A percentile compares a stretch with the other conserved stretches of the same genome.
phyloP scores from a whole-genome alignment of 2,329 filamentous ascomycete species.

The Rutstroemia sp. region DNA sequence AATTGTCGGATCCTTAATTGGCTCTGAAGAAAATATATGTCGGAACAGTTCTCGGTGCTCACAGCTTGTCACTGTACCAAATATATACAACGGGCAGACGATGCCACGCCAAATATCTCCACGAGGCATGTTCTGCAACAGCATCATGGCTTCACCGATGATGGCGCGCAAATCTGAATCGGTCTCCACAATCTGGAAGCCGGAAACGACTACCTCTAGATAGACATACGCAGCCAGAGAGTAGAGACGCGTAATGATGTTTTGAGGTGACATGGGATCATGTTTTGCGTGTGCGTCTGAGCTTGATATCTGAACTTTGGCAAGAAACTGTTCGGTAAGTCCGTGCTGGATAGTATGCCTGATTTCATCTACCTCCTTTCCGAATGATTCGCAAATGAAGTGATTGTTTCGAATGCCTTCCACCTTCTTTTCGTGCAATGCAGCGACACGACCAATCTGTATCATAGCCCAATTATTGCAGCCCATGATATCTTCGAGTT shows the following conservation, averaged over 20 bases:
- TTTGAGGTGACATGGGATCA: not conserved
- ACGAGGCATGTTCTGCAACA: conserved; percentile 16
- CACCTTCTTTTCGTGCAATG: conserved; percentile 49
- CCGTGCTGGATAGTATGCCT: conserved; percentile 17
- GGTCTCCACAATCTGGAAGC: conserved; percentile 13
- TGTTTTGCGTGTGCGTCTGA: not conserved
- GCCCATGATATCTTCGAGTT: conserved; percentile 44
- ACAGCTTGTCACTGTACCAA: conserved; percentile 19
- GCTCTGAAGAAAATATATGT: conserved; percentile 18
- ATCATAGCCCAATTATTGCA: conserved; percentile 50
- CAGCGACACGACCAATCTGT: conserved; percentile 45
- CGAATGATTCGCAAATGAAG: conserved; percentile 12
- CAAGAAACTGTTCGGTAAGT: conserved; percentile 14
- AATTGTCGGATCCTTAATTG: conserved; percentile 21
- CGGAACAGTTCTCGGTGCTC: conserved; percentile 23
- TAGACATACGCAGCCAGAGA: conserved; percentile 21
- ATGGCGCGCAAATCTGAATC: conserved; percentile 9
- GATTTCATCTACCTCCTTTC: conserved; percentile 14
- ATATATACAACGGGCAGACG: conserved; percentile 22
- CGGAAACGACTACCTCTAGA: conserved; percentile 22
- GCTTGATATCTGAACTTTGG: conserved; percentile 12
- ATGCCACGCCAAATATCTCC: conserved; percentile 16
- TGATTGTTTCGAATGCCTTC: conserved; percentile 30
- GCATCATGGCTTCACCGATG: conserved; percentile 16
- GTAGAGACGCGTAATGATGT: conserved; percentile 21